Percentiles rank a stretch among this genome's conserved stretches.
Evolutionary conservation across 192 early-diverging fungal genomes (phyloP).

Genomic region (Funneliformis geosporum): DNA sequence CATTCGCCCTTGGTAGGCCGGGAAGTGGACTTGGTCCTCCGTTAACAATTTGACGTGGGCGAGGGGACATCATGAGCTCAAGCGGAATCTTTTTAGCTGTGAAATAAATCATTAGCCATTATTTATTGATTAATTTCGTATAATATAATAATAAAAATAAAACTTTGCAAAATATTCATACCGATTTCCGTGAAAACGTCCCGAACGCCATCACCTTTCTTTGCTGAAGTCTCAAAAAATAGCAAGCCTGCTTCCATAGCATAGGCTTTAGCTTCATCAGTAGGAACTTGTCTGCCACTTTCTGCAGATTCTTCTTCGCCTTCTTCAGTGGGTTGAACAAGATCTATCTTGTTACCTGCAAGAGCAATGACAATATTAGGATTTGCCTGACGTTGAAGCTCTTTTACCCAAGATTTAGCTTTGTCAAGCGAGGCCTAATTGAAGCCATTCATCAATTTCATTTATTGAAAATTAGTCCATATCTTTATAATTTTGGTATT

Average conservation of each 20-base stretch:
- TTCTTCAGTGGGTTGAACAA: conserved; percentile 54
- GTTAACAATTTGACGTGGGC: not conserved
- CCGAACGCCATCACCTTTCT: conserved; percentile 80
- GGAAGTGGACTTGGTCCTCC: not conserved
- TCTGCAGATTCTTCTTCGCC: conserved; percentile 44
- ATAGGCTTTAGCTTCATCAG: conserved; percentile 80
- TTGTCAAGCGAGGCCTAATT: conserved; percentile 80
- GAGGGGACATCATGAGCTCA: not conserved
- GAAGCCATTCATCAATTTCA: not conserved
- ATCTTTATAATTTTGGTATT: not conserved
- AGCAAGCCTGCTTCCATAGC: conserved; percentile 79
- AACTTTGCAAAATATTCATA: not conserved
- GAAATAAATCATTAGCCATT: not conserved
- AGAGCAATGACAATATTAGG: conserved; percentile 96
- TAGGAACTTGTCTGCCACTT: conserved; percentile 60
- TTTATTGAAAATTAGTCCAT: conserved; percentile 9
- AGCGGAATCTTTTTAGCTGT: not conserved
- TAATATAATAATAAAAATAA: not conserved
- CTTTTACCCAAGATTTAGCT: conserved; percentile 94
- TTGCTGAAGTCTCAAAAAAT: conserved; percentile 90
- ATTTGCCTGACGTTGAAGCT: conserved; percentile 94
- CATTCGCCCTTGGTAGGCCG: not conserved
- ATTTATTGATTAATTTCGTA: not conserved
- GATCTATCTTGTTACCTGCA: conserved; percentile 95
- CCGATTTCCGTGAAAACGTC: conserved; percentile 92